Percentiles rank a stretch among this genome's conserved stretches.
Conservation (phyloP, 495 filamentous ascomycete species). For the Penicillium cosmopolitanum region DNA sequence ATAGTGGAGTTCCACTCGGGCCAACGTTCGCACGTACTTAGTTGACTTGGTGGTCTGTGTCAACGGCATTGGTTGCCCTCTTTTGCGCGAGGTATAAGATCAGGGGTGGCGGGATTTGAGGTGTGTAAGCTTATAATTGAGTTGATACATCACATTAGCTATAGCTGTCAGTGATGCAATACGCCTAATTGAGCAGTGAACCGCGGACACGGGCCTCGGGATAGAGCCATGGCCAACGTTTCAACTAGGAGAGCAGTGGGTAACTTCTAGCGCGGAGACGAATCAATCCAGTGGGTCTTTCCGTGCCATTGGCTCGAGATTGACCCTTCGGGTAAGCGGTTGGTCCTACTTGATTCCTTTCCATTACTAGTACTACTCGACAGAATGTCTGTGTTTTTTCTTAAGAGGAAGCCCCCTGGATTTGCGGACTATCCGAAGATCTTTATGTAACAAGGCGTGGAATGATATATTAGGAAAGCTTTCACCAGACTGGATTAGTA, state of each 20-base stretch:
- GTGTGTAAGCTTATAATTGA: background rate
- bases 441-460: background rate
- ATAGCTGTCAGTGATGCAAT: background rate
- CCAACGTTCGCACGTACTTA: background rate
- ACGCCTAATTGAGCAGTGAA: background rate
- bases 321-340: background rate
- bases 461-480: background rate
- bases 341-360: background rate
- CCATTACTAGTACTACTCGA: background rate
- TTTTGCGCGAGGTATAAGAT: background rate
- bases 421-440: background rate
- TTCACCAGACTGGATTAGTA: conserved; percentile 2
- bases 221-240: background rate
- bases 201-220: background rate
- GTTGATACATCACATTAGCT: background rate
- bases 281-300: background rate
- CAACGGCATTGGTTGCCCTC: background rate
- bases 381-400: background rate
- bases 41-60: background rate
- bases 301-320: background rate
- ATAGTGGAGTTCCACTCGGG: background rate
- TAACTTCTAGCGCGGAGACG: background rate
- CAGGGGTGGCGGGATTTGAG: background rate
- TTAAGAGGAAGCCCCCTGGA: background rate
- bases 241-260: background rate